Evolutionary conservation across 2,329 filamentous ascomycete species (phyloP).

Genomic region (Waltergamsia citrina): DNA sequence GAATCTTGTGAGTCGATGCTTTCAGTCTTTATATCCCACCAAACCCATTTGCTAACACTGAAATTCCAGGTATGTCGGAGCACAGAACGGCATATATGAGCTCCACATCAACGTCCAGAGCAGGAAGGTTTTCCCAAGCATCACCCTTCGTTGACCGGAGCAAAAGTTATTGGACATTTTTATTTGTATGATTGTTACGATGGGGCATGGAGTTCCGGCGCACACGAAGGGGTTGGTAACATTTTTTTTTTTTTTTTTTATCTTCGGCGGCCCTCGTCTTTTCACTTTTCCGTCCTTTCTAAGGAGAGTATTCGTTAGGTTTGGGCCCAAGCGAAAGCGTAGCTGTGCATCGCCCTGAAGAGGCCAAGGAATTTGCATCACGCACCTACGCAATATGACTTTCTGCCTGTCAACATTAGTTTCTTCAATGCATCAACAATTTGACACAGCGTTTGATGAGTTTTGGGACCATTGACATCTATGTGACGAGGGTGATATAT

Average conservation of each 20-base stretch:
- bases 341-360: no score
- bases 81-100: constrained; percentile 69
- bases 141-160: constrained; percentile 36
- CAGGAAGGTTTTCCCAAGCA: constrained; percentile 49
- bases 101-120: constrained; percentile 55
- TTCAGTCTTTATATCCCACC: not conserved
- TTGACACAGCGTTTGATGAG: no score
- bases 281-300: no score
- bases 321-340: no score
- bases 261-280: no score
- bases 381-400: no score
- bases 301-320: not conserved
- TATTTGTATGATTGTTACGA: not conserved
- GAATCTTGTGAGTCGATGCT: constrained; percentile 40
- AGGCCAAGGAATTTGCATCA: no score
- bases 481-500: no score
- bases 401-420: no score
- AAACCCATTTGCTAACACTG: constrained; percentile 10
- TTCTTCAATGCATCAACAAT: no score
- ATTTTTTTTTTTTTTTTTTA: constrained; percentile 1
- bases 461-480: no score
- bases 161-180: no score
- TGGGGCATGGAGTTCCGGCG: not conserved
- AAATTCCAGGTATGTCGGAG: constrained; percentile 44
- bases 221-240: not conserved